Evolutionary conservation across 345 rosid species (phyloP).

Genomic region (Stellera chamaejasme): DNA sequence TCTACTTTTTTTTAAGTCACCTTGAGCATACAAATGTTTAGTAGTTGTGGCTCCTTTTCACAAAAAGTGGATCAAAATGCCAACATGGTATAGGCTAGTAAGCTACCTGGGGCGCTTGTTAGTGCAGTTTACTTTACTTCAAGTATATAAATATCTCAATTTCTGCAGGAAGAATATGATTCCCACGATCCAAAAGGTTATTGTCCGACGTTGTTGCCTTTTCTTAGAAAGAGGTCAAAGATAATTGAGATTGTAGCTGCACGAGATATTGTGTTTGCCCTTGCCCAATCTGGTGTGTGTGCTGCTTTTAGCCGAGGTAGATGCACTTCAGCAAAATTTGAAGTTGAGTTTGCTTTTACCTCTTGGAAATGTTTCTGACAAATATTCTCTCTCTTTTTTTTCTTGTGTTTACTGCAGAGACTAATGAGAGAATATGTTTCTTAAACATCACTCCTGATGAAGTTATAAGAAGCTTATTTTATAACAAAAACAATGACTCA

Average conservation of each 20-base stretch:
- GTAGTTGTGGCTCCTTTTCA: no score
- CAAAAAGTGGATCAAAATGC: no score
- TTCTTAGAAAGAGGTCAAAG: constrained; percentile 38
- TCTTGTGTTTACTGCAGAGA: constrained; percentile 34
- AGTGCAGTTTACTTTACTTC: background rate
- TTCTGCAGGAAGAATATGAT: constrained; percentile 33
- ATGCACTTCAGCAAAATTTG: background rate
- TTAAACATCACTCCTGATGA: constrained; percentile 54
- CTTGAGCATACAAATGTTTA: no score
- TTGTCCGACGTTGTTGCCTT: constrained; percentile 30
- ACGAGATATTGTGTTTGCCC: constrained; percentile 52
- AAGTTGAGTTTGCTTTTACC: background rate
- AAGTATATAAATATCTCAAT: background rate
- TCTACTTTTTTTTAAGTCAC: background rate
- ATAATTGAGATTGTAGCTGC: constrained; percentile 49
- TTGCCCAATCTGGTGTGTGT: constrained; percentile 53
- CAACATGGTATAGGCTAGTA: no score
- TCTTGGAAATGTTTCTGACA: background rate
- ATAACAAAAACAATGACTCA: constrained; percentile 61
- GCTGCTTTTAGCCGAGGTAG: constrained; percentile 53
- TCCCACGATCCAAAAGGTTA: constrained; percentile 44
- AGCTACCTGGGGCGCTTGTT: no score
- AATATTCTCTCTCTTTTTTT: background rate
- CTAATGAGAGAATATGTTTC: constrained; percentile 59
- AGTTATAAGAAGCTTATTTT: constrained; percentile 59